These are phyloP conservation scores for Teratosphaeria gauchensis DNA, from an alignment of 2,329 filamentous ascomycete species.

Conservation along the genomic window DNA sequence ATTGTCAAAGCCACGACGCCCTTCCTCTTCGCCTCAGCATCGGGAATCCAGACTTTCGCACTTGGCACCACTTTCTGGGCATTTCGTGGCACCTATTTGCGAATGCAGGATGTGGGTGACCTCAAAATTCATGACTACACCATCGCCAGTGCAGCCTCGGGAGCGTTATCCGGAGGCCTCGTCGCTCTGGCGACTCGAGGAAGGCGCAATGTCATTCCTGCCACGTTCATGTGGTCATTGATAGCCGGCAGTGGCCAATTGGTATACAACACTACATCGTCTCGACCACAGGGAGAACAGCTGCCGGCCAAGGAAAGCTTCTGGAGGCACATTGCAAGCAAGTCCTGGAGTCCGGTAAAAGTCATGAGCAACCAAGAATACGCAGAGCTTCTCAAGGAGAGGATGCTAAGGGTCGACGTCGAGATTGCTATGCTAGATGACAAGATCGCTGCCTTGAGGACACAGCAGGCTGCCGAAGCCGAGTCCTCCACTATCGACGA, in stretches of 20 bases:
- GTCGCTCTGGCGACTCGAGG: constrained; percentile 50
- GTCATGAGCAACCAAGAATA: constrained; percentile 66
- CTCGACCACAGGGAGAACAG: constrained; percentile 15
- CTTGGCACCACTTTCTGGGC: constrained; percentile 71
- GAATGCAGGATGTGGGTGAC: constrained; percentile 7
- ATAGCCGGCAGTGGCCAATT: constrained; percentile 49
- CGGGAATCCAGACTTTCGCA: constrained; percentile 71
- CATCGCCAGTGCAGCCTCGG: constrained; percentile 60
- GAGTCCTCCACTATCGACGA: not conserved
- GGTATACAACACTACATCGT: constrained; percentile 44
- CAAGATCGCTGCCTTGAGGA: constrained; percentile 49
- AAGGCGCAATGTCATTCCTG: constrained; percentile 46
- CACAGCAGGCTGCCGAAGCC: constrained; percentile 10
- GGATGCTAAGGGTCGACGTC: constrained; percentile 59
- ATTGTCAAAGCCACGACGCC: constrained; percentile 56
- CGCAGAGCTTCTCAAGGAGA: constrained; percentile 58
- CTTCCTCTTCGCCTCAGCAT: constrained; percentile 59
- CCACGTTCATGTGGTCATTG: constrained; percentile 49
- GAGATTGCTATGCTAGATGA: constrained; percentile 74
- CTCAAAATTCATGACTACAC: constrained; percentile 42
- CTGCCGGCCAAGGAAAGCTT: constrained; percentile 31
- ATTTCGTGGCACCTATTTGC: constrained; percentile 35
- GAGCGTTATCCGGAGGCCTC: constrained; percentile 51
- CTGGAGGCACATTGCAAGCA: constrained; percentile 45
- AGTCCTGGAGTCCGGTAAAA: constrained; percentile 62